Conservation (phyloP, 805 yeast genomes). For the Kodamaea sagamina region DNA sequence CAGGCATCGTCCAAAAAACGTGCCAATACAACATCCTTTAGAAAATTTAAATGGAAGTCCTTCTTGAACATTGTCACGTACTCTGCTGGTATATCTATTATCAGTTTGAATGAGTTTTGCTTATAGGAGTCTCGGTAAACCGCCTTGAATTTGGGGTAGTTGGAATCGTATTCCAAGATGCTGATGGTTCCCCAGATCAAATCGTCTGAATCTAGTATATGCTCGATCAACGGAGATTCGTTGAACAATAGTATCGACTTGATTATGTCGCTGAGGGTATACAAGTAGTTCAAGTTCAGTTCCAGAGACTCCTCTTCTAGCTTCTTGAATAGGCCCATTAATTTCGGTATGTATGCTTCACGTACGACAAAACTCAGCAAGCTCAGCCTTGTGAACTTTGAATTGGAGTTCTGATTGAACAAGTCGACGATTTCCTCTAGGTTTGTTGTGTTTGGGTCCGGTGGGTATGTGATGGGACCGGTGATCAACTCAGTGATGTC, state of each 20-base stretch:
- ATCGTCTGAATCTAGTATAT: constrained; percentile 32
- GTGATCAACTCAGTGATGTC: constrained; percentile 77
- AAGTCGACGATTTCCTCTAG: constrained; percentile 55
- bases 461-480: constrained; percentile 76
- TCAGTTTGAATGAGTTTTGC: constrained; percentile 57
- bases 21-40: constrained; percentile 85
- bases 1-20: constrained; percentile 80
- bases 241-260: constrained; percentile 72
- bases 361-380: constrained; percentile 58
- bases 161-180: constrained; percentile 85
- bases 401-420: constrained; percentile 60
- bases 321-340: constrained; percentile 53
- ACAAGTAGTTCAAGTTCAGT: constrained; percentile 53
- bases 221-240: constrained; percentile 48
- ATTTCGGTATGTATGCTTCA: constrained; percentile 50
- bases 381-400: constrained; percentile 62
- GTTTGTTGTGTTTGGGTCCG: constrained; percentile 51
- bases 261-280: constrained; percentile 68
- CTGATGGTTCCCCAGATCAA: constrained; percentile 62
- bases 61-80: constrained; percentile 56
- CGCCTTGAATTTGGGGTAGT: constrained; percentile 76
- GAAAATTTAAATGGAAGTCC: constrained; percentile 75
- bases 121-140: constrained; percentile 69
- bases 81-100: constrained; percentile 62
- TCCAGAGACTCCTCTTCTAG: constrained; percentile 51